Base-by-base conservation (phyloP, 1,139 yeast species). In the Taphrina communis region DNA sequence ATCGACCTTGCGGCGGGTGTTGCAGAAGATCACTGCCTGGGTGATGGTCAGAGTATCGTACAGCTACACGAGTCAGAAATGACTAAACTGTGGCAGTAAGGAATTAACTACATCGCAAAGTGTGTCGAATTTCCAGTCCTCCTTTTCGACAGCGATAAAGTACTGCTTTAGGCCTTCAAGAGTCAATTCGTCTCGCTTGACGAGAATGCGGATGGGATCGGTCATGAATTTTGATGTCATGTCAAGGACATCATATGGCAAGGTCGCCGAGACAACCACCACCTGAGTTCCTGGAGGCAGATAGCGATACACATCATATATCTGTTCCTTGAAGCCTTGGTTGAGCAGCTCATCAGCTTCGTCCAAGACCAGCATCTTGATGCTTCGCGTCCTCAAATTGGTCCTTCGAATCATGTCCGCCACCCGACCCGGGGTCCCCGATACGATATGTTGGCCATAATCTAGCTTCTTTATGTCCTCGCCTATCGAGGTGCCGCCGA, bases 341-440 rank as follows among this genome's bases (percentile, higher is more conserved):
- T 95, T 88, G 82, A 94, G 87, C 94, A 94, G 88, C 85, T 93
- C 97, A 86, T 94, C 99, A 80, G 99, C 99, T 85, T 94, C 99
- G 84, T 94, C 99, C 82, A 94, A 86, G 80, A 94, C 90, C 84
- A 94, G 89, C 97, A 94, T 93, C 86, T 92, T 91, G 80, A 94
- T 85, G 82, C 88, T 85, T 77, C 90, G 89, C 76, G 97, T 91
- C 82, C 86, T 88, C 83, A 94, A 88, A 83, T 85, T 85, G 81
- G 97, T 88, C 82, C 97, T 88, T 82, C 90, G 92, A 80, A 94
- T 94, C 96, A 94, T 93, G 82, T 94, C 98, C 81, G 82, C 88
- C 76, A 94, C 97, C 86, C 99, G 91, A 82, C 99, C 99, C 81
- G 99, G 99, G 76, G 99, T 94, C 84, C 99, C 99, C 75, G 93